These are phyloP conservation scores for Malassezia psittaci DNA, from an alignment of 1,284 basidiomycete species.

Conservation along the genomic window DNA sequence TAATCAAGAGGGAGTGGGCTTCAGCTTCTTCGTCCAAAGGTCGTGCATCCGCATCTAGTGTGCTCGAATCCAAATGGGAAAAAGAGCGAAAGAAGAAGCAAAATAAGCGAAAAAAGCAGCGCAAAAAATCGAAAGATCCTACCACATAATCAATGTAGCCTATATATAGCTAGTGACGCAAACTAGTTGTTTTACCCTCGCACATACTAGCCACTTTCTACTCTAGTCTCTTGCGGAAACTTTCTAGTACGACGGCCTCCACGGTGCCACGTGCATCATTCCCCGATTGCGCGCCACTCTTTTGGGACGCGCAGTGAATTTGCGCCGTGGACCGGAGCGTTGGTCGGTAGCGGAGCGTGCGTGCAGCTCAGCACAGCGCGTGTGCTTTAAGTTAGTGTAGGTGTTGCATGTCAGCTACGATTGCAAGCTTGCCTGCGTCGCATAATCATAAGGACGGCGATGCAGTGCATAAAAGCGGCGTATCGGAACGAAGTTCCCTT, in stretches of 20 bases:
- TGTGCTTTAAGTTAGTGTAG: not conserved
- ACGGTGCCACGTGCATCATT: not conserved
- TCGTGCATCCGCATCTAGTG: constrained; percentile 20
- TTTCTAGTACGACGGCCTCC: not conserved
- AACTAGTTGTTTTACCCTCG: too few relatives aligned
- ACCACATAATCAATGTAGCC: too few relatives aligned
- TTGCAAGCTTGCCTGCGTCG: not conserved
- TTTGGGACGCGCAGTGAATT: not conserved
- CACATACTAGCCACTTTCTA: too few relatives aligned
- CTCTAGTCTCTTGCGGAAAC: too few relatives aligned
- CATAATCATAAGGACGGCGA: not conserved
- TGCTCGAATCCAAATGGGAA: constrained; percentile 25
- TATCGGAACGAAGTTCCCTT: too few relatives aligned
- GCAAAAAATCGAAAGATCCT: not conserved
- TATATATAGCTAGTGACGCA: too few relatives aligned
- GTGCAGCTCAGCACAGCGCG: not conserved
- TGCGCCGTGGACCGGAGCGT: not conserved
- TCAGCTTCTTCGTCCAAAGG: not conserved
- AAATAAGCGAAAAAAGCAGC: constrained; percentile 36
- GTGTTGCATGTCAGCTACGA: constrained; percentile 2
- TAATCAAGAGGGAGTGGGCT: constrained; percentile 20
- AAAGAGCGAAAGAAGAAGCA: constrained; percentile 25
- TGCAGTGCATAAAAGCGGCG: not conserved
- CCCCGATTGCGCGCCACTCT: not conserved
- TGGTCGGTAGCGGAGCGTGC: not conserved